These are phyloP conservation scores for Trametes elegans DNA, from an alignment of 768 basidiomycete species.

Conservation along the genomic window DNA sequence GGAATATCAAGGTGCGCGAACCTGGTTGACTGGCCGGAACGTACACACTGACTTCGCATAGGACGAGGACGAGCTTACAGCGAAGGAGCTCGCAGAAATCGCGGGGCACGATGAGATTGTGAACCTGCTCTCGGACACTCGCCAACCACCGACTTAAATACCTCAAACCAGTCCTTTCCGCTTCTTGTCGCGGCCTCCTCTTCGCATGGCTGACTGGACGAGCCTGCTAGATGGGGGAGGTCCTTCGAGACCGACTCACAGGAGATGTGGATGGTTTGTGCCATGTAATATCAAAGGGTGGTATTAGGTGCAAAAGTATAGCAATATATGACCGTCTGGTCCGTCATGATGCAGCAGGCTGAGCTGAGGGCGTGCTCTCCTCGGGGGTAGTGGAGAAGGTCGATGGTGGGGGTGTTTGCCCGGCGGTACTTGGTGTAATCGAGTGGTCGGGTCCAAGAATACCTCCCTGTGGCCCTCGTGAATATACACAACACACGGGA, in stretches of 20 bases:
- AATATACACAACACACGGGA: not conserved
- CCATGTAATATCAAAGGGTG: not conserved
- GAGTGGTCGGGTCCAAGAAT: constrained; percentile 7
- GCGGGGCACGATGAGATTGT: constrained; percentile 58
- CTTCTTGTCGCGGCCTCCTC: not conserved
- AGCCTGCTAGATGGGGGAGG: not conserved
- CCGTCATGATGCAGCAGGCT: not conserved
- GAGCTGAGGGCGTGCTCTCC: not conserved
- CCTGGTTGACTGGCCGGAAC: not conserved
- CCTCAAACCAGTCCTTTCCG: not conserved
- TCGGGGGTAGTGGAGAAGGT: not conserved
- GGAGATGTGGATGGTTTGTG: not conserved
- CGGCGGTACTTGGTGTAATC: not conserved
- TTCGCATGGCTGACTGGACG: not conserved
- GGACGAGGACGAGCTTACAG: constrained; percentile 68
- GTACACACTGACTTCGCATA: constrained; percentile 26
- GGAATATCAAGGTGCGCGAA: constrained; percentile 53
- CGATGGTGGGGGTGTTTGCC: not conserved
- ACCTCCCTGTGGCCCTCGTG: constrained; percentile 14
- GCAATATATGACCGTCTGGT: not conserved
- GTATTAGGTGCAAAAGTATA: constrained; percentile 3
- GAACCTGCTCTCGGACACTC: constrained; percentile 28
- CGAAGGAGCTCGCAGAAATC: constrained; percentile 56
- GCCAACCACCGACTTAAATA: constrained; percentile 4
- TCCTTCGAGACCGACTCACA: no score